These are phyloP conservation scores for Trifolium pratense DNA, from an alignment of 306 rosid species.

Conservation along the genomic window DNA sequence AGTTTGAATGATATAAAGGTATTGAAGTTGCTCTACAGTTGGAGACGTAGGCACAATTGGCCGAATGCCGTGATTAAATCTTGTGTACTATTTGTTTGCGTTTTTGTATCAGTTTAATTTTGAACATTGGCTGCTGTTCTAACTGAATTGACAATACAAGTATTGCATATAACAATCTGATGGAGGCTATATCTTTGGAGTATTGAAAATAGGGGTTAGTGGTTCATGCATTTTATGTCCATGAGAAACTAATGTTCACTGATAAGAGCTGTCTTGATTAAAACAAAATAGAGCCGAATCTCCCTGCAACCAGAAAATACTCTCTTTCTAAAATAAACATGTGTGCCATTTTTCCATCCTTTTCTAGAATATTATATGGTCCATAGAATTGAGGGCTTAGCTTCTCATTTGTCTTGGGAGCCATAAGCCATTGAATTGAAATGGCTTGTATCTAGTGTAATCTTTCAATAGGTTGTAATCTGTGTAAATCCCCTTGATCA, in stretches of 20 bases:
- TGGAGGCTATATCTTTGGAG: background rate
- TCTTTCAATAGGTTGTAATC: background rate
- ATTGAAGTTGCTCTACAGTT: background rate
- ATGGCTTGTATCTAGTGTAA: background rate
- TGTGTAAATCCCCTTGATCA: background rate
- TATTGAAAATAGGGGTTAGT: background rate
- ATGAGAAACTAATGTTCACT: background rate
- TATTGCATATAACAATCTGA: background rate
- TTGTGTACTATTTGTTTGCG: background rate
- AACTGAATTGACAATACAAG: background rate
- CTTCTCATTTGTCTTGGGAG: background rate
- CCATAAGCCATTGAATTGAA: background rate
- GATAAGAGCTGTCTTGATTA: background rate
- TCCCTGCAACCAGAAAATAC: too few relatives aligned
- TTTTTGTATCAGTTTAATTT: background rate
- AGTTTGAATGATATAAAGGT: background rate
- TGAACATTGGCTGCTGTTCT: background rate
- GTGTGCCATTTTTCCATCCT: too few relatives aligned
- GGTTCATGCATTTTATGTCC: too few relatives aligned
- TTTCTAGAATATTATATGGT: background rate
- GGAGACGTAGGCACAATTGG: background rate
- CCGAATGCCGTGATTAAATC: too few relatives aligned
- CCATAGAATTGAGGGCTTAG: background rate
- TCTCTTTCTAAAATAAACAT: too few relatives aligned
- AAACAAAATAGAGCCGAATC: too few relatives aligned